A percentile compares a stretch with the other conserved stretches of the same genome.
Conservation (phyloP, 2,329 filamentous ascomycete genomes). For the Apiospora rasikravindrae region DNA sequence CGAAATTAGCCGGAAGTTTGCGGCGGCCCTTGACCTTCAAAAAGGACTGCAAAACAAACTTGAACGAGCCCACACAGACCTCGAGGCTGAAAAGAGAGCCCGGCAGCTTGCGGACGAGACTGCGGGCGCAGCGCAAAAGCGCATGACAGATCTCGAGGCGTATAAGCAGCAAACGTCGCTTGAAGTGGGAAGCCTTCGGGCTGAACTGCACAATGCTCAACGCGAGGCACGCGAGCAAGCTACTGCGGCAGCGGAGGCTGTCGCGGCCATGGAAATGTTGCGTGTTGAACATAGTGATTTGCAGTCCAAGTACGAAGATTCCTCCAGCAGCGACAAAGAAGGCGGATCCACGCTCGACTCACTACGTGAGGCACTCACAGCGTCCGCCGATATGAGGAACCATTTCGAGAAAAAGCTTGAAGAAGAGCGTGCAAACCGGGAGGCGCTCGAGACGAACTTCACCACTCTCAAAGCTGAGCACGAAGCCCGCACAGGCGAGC, state of each 20-base stretch:
- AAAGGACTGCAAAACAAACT: slow-evolving; percentile 80
- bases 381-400: slow-evolving; percentile 77
- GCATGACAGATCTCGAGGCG: slow-evolving; percentile 81
- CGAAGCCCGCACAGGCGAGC: slow-evolving; percentile 77
- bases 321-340: slow-evolving; percentile 69
- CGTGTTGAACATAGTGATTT: slow-evolving; percentile 86
- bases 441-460: slow-evolving; percentile 78
- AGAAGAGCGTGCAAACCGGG: slow-evolving; percentile 79
- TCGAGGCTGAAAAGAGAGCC: slow-evolving; percentile 81
- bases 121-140: slow-evolving; percentile 78
- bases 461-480: slow-evolving; percentile 80
- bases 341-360: slow-evolving; percentile 67
- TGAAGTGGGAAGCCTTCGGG: slow-evolving; percentile 84
- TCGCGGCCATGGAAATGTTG: slow-evolving; percentile 76
- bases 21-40: slow-evolving; percentile 78
- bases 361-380: slow-evolving; percentile 76
- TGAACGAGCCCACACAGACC: slow-evolving; percentile 70
- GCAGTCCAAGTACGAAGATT: slow-evolving; percentile 69
- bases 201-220: slow-evolving; percentile 82
- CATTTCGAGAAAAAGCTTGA: slow-evolving; percentile 81
- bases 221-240: slow-evolving; percentile 81
- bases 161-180: slow-evolving; percentile 83
- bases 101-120: slow-evolving; percentile 89
- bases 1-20: slow-evolving; percentile 83
- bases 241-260: slow-evolving; percentile 76